Evolutionary conservation across 257 asterid genomes (phyloP).

Genomic region (Mitragyna speciosa): DNA sequence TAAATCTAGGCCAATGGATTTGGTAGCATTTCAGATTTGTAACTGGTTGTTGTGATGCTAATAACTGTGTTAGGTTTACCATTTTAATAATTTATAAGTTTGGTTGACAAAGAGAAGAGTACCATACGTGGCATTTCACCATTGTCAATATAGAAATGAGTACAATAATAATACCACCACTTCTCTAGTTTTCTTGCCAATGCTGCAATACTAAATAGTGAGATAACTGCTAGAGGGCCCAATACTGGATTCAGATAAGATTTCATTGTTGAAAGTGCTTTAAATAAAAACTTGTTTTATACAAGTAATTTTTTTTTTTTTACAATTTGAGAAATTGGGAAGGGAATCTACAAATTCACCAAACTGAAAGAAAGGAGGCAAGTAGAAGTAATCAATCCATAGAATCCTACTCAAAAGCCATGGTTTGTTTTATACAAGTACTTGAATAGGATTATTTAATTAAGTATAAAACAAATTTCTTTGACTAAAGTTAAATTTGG

Average conservation of each 20-base stretch:
- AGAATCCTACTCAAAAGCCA: no score
- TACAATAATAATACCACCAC: background rate
- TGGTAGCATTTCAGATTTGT: background rate
- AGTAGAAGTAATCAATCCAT: no score
- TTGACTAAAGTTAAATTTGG: no score
- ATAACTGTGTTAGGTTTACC: background rate
- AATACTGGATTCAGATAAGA: background rate
- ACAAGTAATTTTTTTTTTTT: no score
- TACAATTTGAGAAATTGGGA: no score
- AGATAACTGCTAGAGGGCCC: background rate
- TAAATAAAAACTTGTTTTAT: no score
- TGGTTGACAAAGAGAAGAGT: background rate
- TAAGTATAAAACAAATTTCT: no score
- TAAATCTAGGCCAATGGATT: background rate
- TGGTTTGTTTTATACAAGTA: no score
- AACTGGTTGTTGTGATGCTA: background rate
- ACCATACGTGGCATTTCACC: background rate
- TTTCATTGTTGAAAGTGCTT: no score
- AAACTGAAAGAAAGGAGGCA: no score
- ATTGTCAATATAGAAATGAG: background rate
- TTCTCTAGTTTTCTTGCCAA: background rate
- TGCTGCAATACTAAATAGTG: background rate
- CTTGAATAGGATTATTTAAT: no score
- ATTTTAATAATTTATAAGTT: background rate
- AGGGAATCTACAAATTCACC: no score